Conservation (phyloP, 2,329 filamentous ascomycete genomes). For the Tympanopsis confertula region DNA sequence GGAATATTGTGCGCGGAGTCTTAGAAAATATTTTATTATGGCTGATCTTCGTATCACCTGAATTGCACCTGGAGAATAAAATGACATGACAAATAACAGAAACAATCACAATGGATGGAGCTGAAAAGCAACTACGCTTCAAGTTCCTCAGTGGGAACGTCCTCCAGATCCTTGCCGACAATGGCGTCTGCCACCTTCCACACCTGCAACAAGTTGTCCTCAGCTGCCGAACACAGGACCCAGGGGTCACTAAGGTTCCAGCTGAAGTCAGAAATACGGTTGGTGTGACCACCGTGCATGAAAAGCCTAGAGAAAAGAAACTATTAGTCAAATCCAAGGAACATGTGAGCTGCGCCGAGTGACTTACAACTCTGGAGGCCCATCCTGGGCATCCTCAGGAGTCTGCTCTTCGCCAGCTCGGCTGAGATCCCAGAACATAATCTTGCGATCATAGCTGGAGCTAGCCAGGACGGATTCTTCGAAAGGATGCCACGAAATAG, state of each 20-base stretch:
- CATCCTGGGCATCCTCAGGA: constrained; percentile 88
- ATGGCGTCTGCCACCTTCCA: constrained; percentile 81
- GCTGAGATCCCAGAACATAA: constrained; percentile 94
- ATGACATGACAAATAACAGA: no score
- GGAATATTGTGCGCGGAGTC: no score
- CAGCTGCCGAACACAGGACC: constrained; percentile 88
- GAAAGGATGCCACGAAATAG: constrained; percentile 85
- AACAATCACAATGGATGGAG: no score
- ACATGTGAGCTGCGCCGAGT: constrained; percentile 4
- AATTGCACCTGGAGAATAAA: no score
- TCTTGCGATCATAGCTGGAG: constrained; percentile 80
- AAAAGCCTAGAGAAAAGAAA: constrained; percentile 52
- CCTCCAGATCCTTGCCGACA: constrained; percentile 64
- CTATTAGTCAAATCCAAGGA: constrained; percentile 1
- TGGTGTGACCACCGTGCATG: constrained; percentile 98
- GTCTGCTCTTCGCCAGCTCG: constrained; percentile 87
- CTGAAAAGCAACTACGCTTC: no score
- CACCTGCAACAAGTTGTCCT: constrained; percentile 92
- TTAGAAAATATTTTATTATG: no score
- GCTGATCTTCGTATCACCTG: no score
- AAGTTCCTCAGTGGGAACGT: constrained; percentile 67
- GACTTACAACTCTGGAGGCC: constrained; percentile 80
- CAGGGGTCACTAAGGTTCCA: constrained; percentile 97
- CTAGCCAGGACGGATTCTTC: constrained; percentile 83
- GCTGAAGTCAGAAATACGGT: constrained; percentile 89